A percentile compares a stretch with the other conserved stretches of the same genome.
Conservation (phyloP, 352 stramenopile genomes). For the Phytophthora citrophthora region DNA sequence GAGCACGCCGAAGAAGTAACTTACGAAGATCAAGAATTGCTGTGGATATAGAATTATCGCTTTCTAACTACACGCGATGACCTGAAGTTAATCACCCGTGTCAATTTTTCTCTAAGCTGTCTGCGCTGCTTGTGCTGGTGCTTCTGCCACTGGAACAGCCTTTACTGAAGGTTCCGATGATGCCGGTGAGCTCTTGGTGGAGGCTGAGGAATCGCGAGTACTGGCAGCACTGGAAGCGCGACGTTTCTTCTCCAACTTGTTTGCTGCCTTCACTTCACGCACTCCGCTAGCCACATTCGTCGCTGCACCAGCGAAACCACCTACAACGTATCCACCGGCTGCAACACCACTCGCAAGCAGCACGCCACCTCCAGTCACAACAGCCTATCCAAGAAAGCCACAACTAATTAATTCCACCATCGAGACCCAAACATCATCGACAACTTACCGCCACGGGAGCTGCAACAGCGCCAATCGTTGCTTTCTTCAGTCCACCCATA, state of each 20-base stretch:
- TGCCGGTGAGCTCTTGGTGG: slow-evolving; percentile 33
- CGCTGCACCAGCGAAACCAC: slow-evolving; percentile 80
- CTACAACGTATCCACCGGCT: slow-evolving; percentile 79
- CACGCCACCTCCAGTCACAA: slow-evolving; percentile 79
- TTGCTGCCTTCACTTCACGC: slow-evolving; percentile 81
- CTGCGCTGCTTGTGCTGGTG: slow-evolving; percentile 23
- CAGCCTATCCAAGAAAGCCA: slow-evolving; percentile 41
- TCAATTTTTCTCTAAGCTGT: slow-evolving; percentile 33
- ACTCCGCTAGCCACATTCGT: slow-evolving; percentile 86
- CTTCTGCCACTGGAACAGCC: slow-evolving; percentile 22
- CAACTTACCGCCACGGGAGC: slow-evolving; percentile 78
- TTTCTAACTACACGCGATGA: slow-evolving; percentile 39
- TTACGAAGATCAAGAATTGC: slow-evolving; percentile 27
- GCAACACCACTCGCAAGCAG: slow-evolving; percentile 80
- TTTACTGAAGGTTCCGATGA: slow-evolving; percentile 28
- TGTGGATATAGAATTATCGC: slow-evolving; percentile 33
- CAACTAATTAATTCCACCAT: neutral
- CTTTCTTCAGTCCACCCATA: slow-evolving; percentile 87
- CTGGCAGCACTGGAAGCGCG: slow-evolving; percentile 47
- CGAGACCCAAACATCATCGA: neutral
- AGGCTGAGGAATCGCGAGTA: slow-evolving; percentile 33
- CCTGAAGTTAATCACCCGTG: slow-evolving; percentile 5
- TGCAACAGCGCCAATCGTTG: slow-evolving; percentile 80
- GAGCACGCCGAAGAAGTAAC: slow-evolving; percentile 4
- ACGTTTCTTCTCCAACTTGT: slow-evolving; percentile 71